These are phyloP conservation scores for Neofusicoccum kwambonambiense DNA, from an alignment of 2,329 filamentous ascomycete genomes.

Conservation along the genomic window DNA sequence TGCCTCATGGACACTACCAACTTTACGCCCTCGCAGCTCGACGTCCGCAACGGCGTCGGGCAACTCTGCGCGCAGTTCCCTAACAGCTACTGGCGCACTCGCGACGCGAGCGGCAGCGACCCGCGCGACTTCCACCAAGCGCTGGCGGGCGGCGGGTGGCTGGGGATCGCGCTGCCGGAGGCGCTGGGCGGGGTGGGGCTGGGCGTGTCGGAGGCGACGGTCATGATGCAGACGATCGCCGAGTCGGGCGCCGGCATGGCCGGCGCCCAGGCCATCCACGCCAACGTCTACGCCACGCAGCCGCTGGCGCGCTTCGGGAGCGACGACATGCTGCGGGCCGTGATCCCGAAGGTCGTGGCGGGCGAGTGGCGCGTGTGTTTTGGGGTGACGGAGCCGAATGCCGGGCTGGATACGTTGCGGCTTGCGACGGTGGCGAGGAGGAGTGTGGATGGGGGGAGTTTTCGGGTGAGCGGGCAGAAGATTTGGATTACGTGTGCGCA, in stretches of 20 bases:
- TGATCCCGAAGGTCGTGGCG: constrained; percentile 68
- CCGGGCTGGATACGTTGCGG: constrained; percentile 74
- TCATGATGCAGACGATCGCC: constrained; percentile 83
- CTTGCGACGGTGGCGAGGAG: constrained; percentile 64
- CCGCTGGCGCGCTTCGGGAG: constrained; percentile 71
- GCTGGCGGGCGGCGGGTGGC: constrained; percentile 72
- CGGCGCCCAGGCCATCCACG: constrained; percentile 58
- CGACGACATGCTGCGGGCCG: constrained; percentile 59
- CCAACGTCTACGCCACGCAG: constrained; percentile 58
- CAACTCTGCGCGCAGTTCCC: constrained; percentile 70
- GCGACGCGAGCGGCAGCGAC: constrained; percentile 67
- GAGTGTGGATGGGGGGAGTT: constrained; percentile 54
- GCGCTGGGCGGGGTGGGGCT: constrained; percentile 71
- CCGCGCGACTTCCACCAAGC: constrained; percentile 75
- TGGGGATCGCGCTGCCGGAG: constrained; percentile 77
- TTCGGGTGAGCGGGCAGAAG: constrained; percentile 73
- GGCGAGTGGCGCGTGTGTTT: constrained; percentile 60
- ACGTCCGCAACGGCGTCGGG: constrained; percentile 67
- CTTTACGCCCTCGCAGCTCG: constrained; percentile 71
- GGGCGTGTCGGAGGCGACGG: constrained; percentile 76
- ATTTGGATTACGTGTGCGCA: constrained; percentile 89
- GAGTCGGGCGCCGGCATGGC: constrained; percentile 79
- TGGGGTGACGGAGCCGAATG: constrained; percentile 80
- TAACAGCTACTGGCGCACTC: constrained; percentile 70
- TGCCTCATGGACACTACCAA: constrained; percentile 68